Conservation (phyloP, 495 filamentous ascomycete species). For the Thozetella sp. region DNA sequence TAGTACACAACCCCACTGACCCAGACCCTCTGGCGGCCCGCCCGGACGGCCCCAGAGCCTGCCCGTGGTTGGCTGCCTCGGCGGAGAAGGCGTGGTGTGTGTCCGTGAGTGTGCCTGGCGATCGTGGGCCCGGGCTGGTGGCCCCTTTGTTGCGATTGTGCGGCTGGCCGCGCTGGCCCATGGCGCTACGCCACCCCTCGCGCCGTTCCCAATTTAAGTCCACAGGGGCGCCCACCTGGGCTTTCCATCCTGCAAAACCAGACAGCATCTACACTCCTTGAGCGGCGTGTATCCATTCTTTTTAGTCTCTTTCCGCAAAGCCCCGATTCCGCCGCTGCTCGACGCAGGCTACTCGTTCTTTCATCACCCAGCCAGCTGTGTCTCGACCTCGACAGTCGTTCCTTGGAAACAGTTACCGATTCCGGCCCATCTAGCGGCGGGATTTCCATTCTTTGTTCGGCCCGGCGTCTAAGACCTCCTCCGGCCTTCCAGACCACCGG, state of each 20-base stretch:
- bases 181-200: too few species aligned
- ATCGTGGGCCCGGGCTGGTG: background rate
- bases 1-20: too few species aligned
- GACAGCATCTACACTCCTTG: background rate
- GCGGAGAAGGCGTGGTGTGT: background rate
- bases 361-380: background rate
- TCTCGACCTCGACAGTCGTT: background rate
- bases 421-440: background rate
- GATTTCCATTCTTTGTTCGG: slow-evolving; percentile 1
- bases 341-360: background rate
- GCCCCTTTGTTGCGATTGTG: background rate
- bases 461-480: too few species aligned
- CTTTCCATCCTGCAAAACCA: background rate
- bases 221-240: background rate
- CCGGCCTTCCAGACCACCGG: too few species aligned
- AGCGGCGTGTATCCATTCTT: background rate
- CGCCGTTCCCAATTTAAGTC: too few species aligned
- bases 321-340: background rate
- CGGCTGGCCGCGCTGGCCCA: background rate
- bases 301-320: background rate
- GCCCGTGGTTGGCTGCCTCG: too few species aligned
- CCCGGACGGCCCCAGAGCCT: too few species aligned
- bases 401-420: background rate
- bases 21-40: background rate
- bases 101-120: background rate